phyloP scores from a whole-genome alignment of 768 basidiomycete genomes.

The Podaxis sp. region DNA sequence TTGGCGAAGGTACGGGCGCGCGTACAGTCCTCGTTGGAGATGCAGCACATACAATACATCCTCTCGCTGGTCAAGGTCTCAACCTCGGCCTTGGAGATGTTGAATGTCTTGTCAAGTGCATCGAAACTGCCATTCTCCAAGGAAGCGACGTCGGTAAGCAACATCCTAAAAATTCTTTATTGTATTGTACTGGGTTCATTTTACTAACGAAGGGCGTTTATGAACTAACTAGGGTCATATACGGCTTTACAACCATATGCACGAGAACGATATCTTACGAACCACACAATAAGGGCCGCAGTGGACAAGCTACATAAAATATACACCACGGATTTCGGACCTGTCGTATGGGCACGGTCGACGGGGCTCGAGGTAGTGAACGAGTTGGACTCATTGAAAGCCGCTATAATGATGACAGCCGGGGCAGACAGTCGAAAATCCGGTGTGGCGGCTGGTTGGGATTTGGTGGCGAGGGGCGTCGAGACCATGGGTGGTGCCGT shows the following conservation, averaged over 20 bases:
- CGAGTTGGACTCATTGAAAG: conserved; percentile 82
- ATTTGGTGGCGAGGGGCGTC: conserved; percentile 41
- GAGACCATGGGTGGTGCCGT: conserved; percentile 23
- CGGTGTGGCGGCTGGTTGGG: conserved; percentile 26
- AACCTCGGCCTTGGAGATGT: conserved; percentile 93
- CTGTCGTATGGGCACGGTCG: conserved; percentile 84
- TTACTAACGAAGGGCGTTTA: background rate
- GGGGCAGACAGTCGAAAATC: conserved; percentile 36
- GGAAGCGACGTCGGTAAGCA: conserved; percentile 84
- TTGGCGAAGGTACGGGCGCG: conserved; percentile 63
- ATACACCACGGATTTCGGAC: conserved; percentile 64
- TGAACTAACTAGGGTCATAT: conserved; percentile 53
- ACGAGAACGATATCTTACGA: conserved; percentile 77
- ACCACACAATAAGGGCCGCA: conserved; percentile 81
- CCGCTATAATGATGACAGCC: conserved; percentile 78
- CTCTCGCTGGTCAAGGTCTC: conserved; percentile 93
- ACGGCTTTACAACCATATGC: conserved; percentile 77
- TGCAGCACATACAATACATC: conserved; percentile 93
- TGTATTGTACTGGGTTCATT: background rate
- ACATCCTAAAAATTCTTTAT: background rate
- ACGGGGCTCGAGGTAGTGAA: conserved; percentile 90
- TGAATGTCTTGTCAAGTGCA: conserved; percentile 62
- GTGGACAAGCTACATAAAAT: conserved; percentile 91
- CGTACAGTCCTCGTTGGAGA: conserved; percentile 93
- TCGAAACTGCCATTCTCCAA: conserved; percentile 49